phyloP scores from a whole-genome alignment of 495 filamentous ascomycete species.

The Penicillium argentinense region DNA sequence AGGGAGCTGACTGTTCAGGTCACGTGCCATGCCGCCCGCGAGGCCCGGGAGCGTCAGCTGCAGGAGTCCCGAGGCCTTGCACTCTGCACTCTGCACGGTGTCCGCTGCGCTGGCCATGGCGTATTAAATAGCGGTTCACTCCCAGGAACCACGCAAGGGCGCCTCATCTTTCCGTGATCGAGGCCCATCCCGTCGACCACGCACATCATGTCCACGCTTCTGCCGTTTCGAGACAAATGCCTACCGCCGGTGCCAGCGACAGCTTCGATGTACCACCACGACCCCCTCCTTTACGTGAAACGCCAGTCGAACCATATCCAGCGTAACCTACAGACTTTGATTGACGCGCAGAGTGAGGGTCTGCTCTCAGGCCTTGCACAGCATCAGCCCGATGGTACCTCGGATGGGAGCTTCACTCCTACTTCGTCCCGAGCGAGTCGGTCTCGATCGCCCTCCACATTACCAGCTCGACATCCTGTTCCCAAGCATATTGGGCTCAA shows the following conservation, averaged over 20 bases:
- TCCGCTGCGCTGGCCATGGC: background rate
- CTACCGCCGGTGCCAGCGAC: slow-evolving; percentile 28
- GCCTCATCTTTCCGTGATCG: background rate
- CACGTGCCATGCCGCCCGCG: slow-evolving; percentile 23
- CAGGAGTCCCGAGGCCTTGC: too few relatives aligned
- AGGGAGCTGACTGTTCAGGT: slow-evolving; percentile 33
- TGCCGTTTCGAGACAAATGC: slow-evolving; percentile 26
- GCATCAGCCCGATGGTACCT: slow-evolving; percentile 35
- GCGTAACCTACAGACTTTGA: slow-evolving; percentile 70
- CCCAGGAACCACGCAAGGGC: background rate
- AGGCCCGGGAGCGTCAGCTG: slow-evolving; percentile 14
- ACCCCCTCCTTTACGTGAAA: slow-evolving; percentile 44
- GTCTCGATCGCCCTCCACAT: slow-evolving; percentile 33
- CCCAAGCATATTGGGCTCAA: slow-evolving; percentile 57
- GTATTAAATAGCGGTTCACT: slow-evolving; percentile 5
- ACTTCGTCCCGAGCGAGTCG: slow-evolving; percentile 24
- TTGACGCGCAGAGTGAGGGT: slow-evolving; percentile 83
- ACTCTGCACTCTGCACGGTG: too few relatives aligned
- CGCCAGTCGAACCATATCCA: slow-evolving; percentile 59
- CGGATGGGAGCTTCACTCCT: slow-evolving; percentile 52
- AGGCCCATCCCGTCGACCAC: background rate
- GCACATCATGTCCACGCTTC: slow-evolving; percentile 34
- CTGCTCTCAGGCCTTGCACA: slow-evolving; percentile 55
- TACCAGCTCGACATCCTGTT: slow-evolving; percentile 64
- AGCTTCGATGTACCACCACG: slow-evolving; percentile 32